Conservation (phyloP, 805 yeast genomes). For the Novakomyces olei region DNA sequence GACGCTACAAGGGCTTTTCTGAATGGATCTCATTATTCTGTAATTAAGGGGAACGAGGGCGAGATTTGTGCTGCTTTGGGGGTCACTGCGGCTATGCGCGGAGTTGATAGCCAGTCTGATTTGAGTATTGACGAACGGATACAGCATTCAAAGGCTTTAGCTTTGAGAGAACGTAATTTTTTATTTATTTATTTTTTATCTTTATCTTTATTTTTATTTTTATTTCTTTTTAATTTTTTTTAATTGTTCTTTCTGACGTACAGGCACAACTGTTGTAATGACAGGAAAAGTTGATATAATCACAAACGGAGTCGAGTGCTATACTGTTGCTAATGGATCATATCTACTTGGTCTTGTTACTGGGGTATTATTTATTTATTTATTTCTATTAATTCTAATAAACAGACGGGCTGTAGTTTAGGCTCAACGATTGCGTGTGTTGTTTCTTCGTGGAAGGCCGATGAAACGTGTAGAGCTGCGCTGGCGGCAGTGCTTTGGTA, state of each 20-base stretch:
- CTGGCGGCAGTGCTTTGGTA: slow-evolving; percentile 34
- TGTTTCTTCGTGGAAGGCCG: slow-evolving; percentile 24
- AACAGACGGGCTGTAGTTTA: slow-evolving; percentile 67
- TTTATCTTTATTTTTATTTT: too few relatives aligned
- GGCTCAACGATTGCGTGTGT: slow-evolving; percentile 55
- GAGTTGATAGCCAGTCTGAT: slow-evolving; percentile 31
- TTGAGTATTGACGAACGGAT: slow-evolving; percentile 24
- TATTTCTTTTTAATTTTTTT: neutral
- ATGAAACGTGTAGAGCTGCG: slow-evolving; percentile 24
- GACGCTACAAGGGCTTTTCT: slow-evolving; percentile 28
- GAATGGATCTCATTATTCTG: slow-evolving; percentile 30
- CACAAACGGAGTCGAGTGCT: slow-evolving; percentile 22
- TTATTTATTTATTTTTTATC: too few relatives aligned
- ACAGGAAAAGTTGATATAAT: slow-evolving; percentile 41
- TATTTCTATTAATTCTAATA: too few relatives aligned
- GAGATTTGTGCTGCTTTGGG: slow-evolving; percentile 49
- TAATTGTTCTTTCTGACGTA: slow-evolving; percentile 9
- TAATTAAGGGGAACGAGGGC: slow-evolving; percentile 72
- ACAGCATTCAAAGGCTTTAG: slow-evolving; percentile 6
- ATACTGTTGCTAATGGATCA: slow-evolving; percentile 33
- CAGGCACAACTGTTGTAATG: too few relatives aligned
- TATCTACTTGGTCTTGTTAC: slow-evolving; percentile 44
- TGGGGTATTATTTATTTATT: too few relatives aligned
- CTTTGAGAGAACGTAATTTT: slow-evolving; percentile 5
- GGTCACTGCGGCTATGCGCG: slow-evolving; percentile 30